Base-by-base conservation (phyloP, 768 basidiomycete species). In the Russula lepida region DNA sequence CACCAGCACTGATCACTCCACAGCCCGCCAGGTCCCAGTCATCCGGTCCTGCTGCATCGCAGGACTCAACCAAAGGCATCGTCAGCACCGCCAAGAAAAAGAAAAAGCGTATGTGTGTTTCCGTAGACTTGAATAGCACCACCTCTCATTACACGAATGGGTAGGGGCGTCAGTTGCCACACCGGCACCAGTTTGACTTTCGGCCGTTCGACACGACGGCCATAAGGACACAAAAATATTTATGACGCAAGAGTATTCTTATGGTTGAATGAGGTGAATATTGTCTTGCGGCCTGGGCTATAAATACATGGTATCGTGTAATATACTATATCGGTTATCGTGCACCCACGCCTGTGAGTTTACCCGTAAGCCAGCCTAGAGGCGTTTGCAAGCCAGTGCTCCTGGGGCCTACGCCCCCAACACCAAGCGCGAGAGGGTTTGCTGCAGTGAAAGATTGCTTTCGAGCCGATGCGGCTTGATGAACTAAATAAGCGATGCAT, bases 361-460 rank as follows among this genome's bases (percentile, higher is more conserved):
- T 89, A 46, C 81, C 84, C 23, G 90, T 85, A 54, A 92, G 71
- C 90, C 90, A 92, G 7, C 84, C 86, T 2, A 92, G 73, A 8
- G 89, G 89, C 41, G 86, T 84, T 67, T 84, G 86, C 58, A 88
- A 67, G 56, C 79, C 79, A 53, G 79, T 74, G 48, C 80, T 81
- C 59, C 85, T 76, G 28, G 83, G 78, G n/a, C 84, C 76, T 6
- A 85, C 84, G 28, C 79, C 77, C 7, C 73, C 71, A 46, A 80
- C 79, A 23, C 89, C 88, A 35, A 92, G 72, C 9, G 90, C 83
- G 43, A 93, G 79, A 8, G 91, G 91, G 68, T 93, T 91, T 19
- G 91, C 82, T n/a, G 89, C 84, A 30, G 81, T 74, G 70, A 83
- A 91, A 0, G 91, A 90, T 62, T 89, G 86, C 66, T 84, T 89